Conservation (phyloP, 2,329 filamentous ascomycete genomes). For the Falciphora oryzae region DNA sequence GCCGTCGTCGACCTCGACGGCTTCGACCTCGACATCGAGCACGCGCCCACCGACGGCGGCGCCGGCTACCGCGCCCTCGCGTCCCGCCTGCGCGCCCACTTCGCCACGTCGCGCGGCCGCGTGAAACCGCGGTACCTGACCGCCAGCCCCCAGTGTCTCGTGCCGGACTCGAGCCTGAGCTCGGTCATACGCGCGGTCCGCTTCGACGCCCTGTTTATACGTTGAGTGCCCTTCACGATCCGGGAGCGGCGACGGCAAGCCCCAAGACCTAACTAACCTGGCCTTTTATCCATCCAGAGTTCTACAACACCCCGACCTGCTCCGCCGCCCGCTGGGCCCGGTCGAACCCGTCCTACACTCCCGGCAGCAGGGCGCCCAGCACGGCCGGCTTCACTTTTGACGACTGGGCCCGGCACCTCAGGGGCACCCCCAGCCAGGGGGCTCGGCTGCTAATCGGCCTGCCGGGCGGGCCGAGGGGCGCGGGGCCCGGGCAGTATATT, state of each 20-base stretch:
- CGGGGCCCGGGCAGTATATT: constrained; percentile 29
- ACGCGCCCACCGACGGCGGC: constrained; percentile 12
- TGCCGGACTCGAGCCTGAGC: constrained; percentile 28
- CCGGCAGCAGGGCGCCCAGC: constrained; percentile 17
- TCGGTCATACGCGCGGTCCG: constrained; percentile 17
- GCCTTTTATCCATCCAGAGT: constrained; percentile 24
- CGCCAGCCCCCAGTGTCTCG: constrained; percentile 40
- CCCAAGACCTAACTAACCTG: neutral
- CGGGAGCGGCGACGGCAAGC: no score
- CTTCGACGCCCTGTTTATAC: constrained; percentile 42
- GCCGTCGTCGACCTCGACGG: constrained; percentile 29
- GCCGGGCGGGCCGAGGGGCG: constrained; percentile 25
- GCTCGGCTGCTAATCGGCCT: constrained; percentile 43
- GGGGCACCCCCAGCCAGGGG: constrained; percentile 28
- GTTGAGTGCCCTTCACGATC: neutral
- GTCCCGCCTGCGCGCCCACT: constrained; percentile 24
- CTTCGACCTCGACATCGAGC: constrained; percentile 38
- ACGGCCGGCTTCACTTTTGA: constrained; percentile 36
- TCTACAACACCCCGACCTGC: constrained; percentile 41
- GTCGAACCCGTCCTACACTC: constrained; percentile 23
- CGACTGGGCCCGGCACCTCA: constrained; percentile 32
- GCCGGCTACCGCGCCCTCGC: constrained; percentile 8
- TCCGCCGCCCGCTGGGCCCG: constrained; percentile 25
- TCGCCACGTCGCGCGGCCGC: constrained; percentile 14
- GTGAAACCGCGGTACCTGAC: constrained; percentile 30